A percentile compares a stretch with the other conserved stretches of the same genome.
phyloP scores from a whole-genome alignment of 2,329 filamentous ascomycete genomes.

The Periconia macrospinosa region DNA sequence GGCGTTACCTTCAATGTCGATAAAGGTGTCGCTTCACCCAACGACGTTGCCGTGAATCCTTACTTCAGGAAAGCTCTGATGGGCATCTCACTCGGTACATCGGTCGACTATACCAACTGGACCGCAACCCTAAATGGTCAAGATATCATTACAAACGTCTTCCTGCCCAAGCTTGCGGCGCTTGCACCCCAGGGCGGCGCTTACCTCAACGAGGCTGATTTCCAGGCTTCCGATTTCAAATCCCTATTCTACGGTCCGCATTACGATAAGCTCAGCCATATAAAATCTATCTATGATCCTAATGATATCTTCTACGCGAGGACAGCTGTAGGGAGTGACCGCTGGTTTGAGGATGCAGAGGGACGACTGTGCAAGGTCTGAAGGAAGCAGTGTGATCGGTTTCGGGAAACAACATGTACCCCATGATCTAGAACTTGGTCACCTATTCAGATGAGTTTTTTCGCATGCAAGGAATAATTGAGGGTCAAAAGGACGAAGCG shows the following conservation, averaged over 20 bases:
- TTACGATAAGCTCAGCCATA: constrained; percentile 5
- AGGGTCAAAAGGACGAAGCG: no score
- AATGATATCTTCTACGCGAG: constrained; percentile 12
- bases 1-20: constrained; percentile 4
- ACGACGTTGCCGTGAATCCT: constrained; percentile 3
- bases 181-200: constrained; percentile 12
- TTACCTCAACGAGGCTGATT: constrained; percentile 35
- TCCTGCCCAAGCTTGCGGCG: constrained; percentile 2
- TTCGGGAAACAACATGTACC: no score
- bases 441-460: no score
- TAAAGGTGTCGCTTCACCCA: not conserved
- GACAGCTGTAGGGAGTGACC: constrained; percentile 15
- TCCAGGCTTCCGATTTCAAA: constrained; percentile 33
- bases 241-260: constrained; percentile 34
- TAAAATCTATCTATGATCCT: constrained; percentile 18
- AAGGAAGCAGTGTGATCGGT: no score
- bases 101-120: constrained; percentile 2
- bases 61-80: constrained; percentile 5
- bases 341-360: constrained; percentile 5
- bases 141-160: constrained; percentile 2
- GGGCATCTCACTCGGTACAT: constrained; percentile 1
- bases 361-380: constrained; percentile 14
- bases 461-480: no score
- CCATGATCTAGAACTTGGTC: no score
- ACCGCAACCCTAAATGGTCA: constrained; percentile 2